A percentile compares a stretch with the other conserved stretches of the same genome.
Evolutionary conservation across 768 basidiomycete species (phyloP).

Genomic region (Suillus paluster): DNA sequence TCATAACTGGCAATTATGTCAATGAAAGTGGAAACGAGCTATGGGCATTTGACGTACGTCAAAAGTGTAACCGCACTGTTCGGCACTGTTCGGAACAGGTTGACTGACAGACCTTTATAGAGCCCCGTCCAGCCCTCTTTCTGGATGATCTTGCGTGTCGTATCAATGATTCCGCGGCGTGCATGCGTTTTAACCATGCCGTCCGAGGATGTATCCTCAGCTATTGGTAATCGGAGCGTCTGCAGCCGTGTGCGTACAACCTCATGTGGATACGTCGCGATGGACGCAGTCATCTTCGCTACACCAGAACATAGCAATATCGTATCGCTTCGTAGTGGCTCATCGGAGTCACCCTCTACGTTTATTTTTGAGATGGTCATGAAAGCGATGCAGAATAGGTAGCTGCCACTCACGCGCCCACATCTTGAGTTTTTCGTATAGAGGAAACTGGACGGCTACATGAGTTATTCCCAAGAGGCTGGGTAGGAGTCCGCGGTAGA

Average conservation of each 20-base stretch:
- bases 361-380: conserved; percentile 8
- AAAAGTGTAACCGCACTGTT: conserved; percentile 96
- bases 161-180: conserved; percentile 72
- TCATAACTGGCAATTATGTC: conserved; percentile 28
- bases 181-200: conserved; percentile 62
- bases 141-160: conserved; percentile 68
- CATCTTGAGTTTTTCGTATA: conserved; percentile 92
- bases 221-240: conserved; percentile 73
- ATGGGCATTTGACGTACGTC: conserved; percentile 24
- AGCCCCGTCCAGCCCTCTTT: conserved; percentile 90
- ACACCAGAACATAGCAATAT: conserved; percentile 92
- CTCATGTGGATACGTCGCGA: conserved; percentile 98
- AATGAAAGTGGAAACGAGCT: conserved; percentile 7
- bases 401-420: conserved; percentile 70
- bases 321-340: conserved; percentile 40
- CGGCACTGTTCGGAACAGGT: conserved; percentile 92
- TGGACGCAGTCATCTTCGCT: conserved; percentile 94
- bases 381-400: conserved; percentile 16
- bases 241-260: conserved; percentile 98
- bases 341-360: conserved; percentile 34
- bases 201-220: conserved; percentile 60
- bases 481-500: conserved; percentile 95
- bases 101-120: conserved; percentile 94
- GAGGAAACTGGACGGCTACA: conserved; percentile 96
- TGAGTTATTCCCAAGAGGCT: conserved; percentile 91